Evolutionary conservation across 2,329 filamentous ascomycete species (phyloP).

Genomic region (Fusarium bulbicola): DNA sequence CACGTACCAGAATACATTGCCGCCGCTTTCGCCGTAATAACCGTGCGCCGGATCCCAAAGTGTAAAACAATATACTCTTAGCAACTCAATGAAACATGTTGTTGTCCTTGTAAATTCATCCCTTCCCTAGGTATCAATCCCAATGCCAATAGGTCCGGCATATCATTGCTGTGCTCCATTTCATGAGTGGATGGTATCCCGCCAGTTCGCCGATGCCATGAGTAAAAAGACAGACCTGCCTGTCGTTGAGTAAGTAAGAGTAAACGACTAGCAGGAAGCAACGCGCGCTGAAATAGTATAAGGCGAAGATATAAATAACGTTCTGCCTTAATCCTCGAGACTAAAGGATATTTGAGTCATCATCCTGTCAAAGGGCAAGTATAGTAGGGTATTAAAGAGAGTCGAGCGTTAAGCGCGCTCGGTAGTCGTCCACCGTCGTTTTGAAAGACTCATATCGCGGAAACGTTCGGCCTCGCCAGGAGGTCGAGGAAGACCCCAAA

Average conservation of each 20-base stretch:
- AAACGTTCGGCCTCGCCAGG: slow-evolving; percentile 56
- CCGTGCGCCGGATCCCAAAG: neutral
- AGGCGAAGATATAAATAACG: slow-evolving; percentile 14
- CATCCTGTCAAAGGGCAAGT: slow-evolving; percentile 12
- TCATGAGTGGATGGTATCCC: slow-evolving; percentile 23
- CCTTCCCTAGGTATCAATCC: slow-evolving; percentile 25
- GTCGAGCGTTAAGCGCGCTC: slow-evolving; percentile 48
- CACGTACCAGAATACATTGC: slow-evolving; percentile 5
- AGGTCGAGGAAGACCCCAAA: slow-evolving; percentile 56
- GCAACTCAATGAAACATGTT: slow-evolving; percentile 11
- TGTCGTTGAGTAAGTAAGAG: slow-evolving; percentile 22
- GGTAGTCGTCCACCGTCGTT: slow-evolving; percentile 66
- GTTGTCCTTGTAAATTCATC: neutral
- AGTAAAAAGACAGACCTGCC: slow-evolving; percentile 36
- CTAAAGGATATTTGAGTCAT: slow-evolving; percentile 14
- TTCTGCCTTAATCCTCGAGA: slow-evolving; percentile 8
- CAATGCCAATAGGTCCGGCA: slow-evolving; percentile 5
- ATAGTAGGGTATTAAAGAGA: slow-evolving; percentile 7
- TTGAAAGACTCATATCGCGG: slow-evolving; percentile 57
- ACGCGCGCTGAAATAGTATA: slow-evolving; percentile 36
- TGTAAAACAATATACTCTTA: neutral
- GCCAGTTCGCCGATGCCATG: slow-evolving; percentile 42
- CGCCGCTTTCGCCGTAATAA: slow-evolving; percentile 16
- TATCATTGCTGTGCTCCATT: slow-evolving; percentile 18
- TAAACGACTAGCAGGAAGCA: slow-evolving; percentile 31